These are phyloP conservation scores for Ophiostoma populinum DNA, from an alignment of 2,329 filamentous ascomycete genomes.

Conservation along the genomic window DNA sequence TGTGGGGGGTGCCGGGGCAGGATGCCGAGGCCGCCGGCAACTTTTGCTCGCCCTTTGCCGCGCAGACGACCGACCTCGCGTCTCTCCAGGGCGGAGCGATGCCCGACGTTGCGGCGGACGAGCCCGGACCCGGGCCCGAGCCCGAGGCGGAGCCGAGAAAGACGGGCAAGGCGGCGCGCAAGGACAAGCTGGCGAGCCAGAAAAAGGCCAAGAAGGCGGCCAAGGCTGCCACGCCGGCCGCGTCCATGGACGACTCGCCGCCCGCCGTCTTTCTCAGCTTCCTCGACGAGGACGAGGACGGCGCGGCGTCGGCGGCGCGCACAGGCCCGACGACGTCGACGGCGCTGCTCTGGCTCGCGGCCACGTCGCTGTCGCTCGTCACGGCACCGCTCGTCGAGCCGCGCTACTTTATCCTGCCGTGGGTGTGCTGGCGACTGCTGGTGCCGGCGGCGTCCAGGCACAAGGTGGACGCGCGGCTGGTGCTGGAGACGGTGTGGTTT, in stretches of 20 bases:
- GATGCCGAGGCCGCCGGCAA: background rate
- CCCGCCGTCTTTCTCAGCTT: constrained; percentile 7
- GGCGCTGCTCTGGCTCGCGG: constrained; percentile 40
- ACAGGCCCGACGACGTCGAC: constrained; percentile 29
- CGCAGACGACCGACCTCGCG: constrained; percentile 2
- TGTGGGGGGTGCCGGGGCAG: constrained; percentile 27
- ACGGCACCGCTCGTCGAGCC: constrained; percentile 90
- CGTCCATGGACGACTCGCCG: background rate
- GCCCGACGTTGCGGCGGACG: too few species aligned
- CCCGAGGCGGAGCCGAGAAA: background rate
- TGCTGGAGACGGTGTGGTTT: constrained; percentile 53
- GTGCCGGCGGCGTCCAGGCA: constrained; percentile 31
- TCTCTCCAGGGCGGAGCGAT: background rate
- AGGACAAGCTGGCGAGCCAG: background rate
- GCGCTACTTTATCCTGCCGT: constrained; percentile 88
- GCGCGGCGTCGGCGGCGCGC: constrained; percentile 14
- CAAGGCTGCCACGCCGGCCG: background rate
- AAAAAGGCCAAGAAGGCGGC: background rate
- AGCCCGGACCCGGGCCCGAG: background rate
- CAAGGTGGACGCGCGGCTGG: constrained; percentile 28
- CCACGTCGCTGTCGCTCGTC: constrained; percentile 62
- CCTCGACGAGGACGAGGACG: constrained; percentile 12
- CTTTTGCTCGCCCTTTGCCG: constrained; percentile 9
- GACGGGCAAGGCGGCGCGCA: background rate
- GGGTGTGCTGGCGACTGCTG: constrained; percentile 80